Conservation (phyloP, 768 basidiomycete genomes). For the Lentinula raphanica region DNA sequence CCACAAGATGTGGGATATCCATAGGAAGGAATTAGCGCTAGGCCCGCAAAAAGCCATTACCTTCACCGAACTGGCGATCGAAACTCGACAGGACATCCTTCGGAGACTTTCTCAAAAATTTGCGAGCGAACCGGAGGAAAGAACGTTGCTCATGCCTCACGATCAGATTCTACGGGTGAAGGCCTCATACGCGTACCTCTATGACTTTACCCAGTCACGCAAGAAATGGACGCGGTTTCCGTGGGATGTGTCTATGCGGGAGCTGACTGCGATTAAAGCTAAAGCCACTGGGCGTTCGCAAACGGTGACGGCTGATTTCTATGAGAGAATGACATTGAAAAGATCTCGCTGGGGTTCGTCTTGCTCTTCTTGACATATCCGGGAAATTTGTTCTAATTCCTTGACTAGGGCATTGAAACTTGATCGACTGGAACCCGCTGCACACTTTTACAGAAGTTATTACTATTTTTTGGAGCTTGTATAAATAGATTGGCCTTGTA, state of each 20-base stretch:
- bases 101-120: slow-evolving; percentile 43
- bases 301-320: slow-evolving; percentile 39
- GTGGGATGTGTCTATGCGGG: slow-evolving; percentile 48
- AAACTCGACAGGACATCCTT: slow-evolving; percentile 47
- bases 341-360: slow-evolving; percentile 9
- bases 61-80: slow-evolving; percentile 28
- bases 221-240: slow-evolving; percentile 31
- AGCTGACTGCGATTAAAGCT: slow-evolving; percentile 50
- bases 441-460: too few relatives aligned
- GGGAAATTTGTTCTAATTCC: neutral
- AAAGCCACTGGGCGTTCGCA: slow-evolving; percentile 34
- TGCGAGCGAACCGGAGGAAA: slow-evolving; percentile 19
- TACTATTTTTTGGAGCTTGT: too few relatives aligned
- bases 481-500: too few relatives aligned
- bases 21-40: slow-evolving; percentile 15
- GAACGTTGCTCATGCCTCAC: slow-evolving; percentile 23
- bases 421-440: too few relatives aligned
- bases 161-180: slow-evolving; percentile 32
- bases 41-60: slow-evolving; percentile 15
- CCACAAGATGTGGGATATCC: slow-evolving; percentile 21
- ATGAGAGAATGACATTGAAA: slow-evolving; percentile 36
- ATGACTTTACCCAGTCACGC: slow-evolving; percentile 20
- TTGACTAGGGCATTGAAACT: too few relatives aligned
- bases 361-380: neutral
- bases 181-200: slow-evolving; percentile 54